Evolutionary conservation across 176 grass and related monocot genomes (phyloP).

Genomic region (Phyllostachys edulis): DNA sequence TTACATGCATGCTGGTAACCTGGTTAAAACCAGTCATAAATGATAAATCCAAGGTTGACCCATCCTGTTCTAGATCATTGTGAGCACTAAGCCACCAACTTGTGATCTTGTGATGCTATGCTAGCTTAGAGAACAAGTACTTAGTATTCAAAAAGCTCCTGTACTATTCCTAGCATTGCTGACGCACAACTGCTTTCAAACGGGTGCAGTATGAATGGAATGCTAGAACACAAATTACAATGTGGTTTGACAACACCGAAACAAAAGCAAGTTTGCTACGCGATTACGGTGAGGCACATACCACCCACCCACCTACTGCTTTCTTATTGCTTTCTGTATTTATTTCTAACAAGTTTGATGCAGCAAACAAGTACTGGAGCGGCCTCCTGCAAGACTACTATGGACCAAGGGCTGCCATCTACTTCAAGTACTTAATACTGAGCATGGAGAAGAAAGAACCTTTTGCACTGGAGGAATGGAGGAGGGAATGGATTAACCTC

Average conservation of each 20-base stretch:
- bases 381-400: constrained; percentile 76
- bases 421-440: constrained; percentile 61
- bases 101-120: not conserved
- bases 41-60: not conserved
- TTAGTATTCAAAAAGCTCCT: not conserved
- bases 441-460: constrained; percentile 56
- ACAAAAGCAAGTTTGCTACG: constrained; percentile 74
- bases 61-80: not conserved
- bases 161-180: not conserved
- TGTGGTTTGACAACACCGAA: constrained; percentile 88
- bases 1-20: not conserved
- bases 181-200: not conserved
- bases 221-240: constrained; percentile 86
- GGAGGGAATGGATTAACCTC: constrained; percentile 73
- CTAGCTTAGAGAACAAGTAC: not conserved
- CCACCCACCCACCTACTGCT: not conserved
- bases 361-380: constrained; percentile 95
- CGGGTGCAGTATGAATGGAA: constrained; percentile 87
- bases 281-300: constrained; percentile 56
- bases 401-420: constrained; percentile 62
- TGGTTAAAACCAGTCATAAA: not conserved
- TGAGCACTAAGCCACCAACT: not conserved
- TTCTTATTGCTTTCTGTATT: not conserved
- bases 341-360: constrained; percentile 1
- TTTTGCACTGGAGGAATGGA: constrained; percentile 66